phyloP scores from a whole-genome alignment of 805 yeast species.

The Sporopachydermia quercuum region DNA sequence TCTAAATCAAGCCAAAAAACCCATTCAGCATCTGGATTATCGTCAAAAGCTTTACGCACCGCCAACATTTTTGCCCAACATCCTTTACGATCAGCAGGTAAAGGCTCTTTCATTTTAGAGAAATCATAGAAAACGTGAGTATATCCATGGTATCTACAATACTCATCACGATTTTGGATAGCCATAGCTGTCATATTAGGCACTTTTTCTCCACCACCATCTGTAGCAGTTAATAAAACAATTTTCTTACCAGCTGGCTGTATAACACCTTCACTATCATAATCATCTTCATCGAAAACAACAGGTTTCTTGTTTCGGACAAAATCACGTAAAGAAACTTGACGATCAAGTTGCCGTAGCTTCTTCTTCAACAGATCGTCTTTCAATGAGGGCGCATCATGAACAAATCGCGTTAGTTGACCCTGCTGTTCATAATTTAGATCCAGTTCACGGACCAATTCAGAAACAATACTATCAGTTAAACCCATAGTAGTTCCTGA shows the following conservation, averaged over 20 bases:
- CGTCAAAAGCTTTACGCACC: slow-evolving; percentile 15
- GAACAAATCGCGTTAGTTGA: neutral
- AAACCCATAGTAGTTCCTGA: neutral
- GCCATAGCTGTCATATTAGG: slow-evolving; percentile 3
- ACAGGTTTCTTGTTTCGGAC: slow-evolving; percentile 1
- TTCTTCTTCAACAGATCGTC: neutral
- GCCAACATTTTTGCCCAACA: slow-evolving; percentile 21
- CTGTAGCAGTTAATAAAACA: slow-evolving; percentile 12
- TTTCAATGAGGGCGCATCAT: neutral
- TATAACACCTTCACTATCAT: neutral
- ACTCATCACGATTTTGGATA: slow-evolving; percentile 16
- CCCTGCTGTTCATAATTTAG: slow-evolving; percentile 1
- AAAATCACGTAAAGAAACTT: neutral
- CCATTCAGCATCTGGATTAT: slow-evolving; percentile 21
- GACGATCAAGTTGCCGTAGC: neutral
- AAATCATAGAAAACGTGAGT: slow-evolving; percentile 15
- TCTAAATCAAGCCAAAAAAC: slow-evolving; percentile 25
- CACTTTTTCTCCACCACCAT: slow-evolving; percentile 11
- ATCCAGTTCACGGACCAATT: neutral
- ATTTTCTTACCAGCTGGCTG: slow-evolving; percentile 9
- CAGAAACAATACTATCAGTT: neutral
- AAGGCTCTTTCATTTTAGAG: slow-evolving; percentile 4
- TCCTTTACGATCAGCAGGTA: slow-evolving; percentile 7
- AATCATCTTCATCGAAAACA: neutral
- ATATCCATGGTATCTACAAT: slow-evolving; percentile 19